A percentile compares a stretch with the other conserved stretches of the same genome.
phyloP scores from a whole-genome alignment of 306 rosid species.

The Corylus americana region DNA sequence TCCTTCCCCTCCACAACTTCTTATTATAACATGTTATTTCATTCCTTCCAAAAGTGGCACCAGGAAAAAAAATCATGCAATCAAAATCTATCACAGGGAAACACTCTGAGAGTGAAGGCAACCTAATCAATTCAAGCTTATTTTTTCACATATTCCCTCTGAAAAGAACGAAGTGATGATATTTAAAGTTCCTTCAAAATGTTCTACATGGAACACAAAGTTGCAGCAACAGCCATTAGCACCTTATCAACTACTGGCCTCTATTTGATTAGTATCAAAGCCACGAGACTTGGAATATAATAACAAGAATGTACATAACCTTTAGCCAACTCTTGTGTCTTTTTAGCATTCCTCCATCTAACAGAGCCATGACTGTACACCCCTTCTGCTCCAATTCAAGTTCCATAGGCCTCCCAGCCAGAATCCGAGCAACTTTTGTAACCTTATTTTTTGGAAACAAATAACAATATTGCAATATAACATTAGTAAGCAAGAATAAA shows the following conservation, averaged over 20 bases:
- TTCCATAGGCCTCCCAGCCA: conserved; percentile 65
- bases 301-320: conserved; percentile 39
- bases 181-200: neutral
- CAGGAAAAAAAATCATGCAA: neutral
- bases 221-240: conserved; percentile 13
- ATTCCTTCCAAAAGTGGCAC: neutral
- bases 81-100: neutral
- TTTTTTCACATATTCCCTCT: neutral
- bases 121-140: neutral
- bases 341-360: conserved; percentile 90
- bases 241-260: neutral
- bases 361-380: conserved; percentile 82
- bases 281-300: conserved; percentile 15
- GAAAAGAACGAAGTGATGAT: neutral
- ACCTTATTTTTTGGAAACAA: conserved; percentile 44
- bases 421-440: conserved; percentile 79
- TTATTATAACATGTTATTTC: neutral
- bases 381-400: conserved; percentile 57
- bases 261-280: conserved; percentile 13
- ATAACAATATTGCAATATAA: neutral
- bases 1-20: neutral
- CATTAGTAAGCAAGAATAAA: too few relatives aligned
- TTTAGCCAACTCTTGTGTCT: conserved; percentile 93
- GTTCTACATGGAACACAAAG: conserved; percentile 3
- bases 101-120: neutral